A percentile compares a stretch with the other conserved stretches of the same genome.
Conservation (phyloP, 108 stramenopile genomes). For the Skeletonema potamos region DNA sequence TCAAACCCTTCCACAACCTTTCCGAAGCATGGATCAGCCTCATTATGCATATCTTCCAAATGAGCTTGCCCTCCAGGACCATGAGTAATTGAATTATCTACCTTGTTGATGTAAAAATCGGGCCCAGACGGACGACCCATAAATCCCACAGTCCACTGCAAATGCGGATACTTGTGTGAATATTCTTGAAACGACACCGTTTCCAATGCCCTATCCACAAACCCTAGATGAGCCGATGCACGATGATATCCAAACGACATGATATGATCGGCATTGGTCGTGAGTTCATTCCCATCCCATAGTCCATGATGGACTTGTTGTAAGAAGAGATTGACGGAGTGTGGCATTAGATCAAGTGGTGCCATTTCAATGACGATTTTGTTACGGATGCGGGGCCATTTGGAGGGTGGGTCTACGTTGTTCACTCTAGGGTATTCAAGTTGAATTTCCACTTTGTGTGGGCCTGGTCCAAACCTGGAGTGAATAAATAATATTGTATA, state of each 20-base stretch:
- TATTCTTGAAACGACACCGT: conserved; percentile 83
- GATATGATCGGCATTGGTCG: conserved; percentile 80
- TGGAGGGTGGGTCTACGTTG: background rate
- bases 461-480: conserved; percentile 78
- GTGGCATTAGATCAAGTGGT: conserved; percentile 76
- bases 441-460: conserved; percentile 67
- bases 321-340: conserved; percentile 77
- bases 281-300: conserved; percentile 71
- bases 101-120: conserved; percentile 87
- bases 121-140: conserved; percentile 92
- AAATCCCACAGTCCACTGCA: conserved; percentile 77
- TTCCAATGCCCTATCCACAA: conserved; percentile 45
- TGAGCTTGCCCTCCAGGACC: conserved; percentile 86
- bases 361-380: conserved; percentile 67
- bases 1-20: conserved; percentile 67
- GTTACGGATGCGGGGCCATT: conserved; percentile 30
- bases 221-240: conserved; percentile 24
- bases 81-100: conserved; percentile 80
- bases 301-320: conserved; percentile 75
- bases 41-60: conserved; percentile 67
- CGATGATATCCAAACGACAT: conserved; percentile 62
- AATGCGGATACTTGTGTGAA: conserved; percentile 68
- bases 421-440: conserved; percentile 39
- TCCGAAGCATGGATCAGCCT: conserved; percentile 95
- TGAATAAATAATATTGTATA: background rate